Evolutionary conservation across 2,329 filamentous ascomycete genomes (phyloP).

Genomic region (Ceratocystis cacaofunesta): DNA sequence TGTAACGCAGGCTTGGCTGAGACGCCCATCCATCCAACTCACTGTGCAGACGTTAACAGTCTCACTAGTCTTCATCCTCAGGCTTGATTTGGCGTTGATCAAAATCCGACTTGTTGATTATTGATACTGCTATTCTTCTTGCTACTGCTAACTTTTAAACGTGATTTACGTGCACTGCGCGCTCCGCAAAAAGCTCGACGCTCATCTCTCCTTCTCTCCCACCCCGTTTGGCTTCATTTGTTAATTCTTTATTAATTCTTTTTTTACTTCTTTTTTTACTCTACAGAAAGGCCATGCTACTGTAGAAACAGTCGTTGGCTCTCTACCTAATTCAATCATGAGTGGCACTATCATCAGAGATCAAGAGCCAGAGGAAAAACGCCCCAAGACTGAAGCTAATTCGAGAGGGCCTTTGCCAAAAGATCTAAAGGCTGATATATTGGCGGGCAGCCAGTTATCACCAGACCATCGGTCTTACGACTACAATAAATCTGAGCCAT

Average conservation of each 20-base stretch:
- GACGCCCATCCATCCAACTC: background rate
- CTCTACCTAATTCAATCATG: background rate
- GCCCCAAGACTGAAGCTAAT: background rate
- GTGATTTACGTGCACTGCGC: background rate
- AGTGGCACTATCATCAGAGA: background rate
- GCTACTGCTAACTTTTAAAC: background rate
- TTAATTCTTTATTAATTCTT: background rate
- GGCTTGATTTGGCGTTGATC: background rate
- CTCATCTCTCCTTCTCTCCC: background rate
- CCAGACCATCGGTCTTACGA: background rate
- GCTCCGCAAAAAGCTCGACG: background rate
- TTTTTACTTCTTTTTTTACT: background rate
- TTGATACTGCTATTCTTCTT: background rate
- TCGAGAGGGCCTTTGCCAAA: background rate
- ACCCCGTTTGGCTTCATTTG: background rate
- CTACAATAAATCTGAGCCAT: background rate
- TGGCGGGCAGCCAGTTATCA: background rate
- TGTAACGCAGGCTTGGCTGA: constrained; percentile 1
- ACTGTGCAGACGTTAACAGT: background rate
- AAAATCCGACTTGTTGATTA: background rate
- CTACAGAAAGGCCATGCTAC: background rate
- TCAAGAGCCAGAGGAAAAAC: background rate
- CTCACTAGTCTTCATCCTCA: background rate
- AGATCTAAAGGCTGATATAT: background rate
- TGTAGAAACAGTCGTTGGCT: background rate